Percentiles rank a stretch among this genome's conserved stretches.
Conservation (phyloP, 208 protist species). For the Wallacemonas sp. region DNA sequence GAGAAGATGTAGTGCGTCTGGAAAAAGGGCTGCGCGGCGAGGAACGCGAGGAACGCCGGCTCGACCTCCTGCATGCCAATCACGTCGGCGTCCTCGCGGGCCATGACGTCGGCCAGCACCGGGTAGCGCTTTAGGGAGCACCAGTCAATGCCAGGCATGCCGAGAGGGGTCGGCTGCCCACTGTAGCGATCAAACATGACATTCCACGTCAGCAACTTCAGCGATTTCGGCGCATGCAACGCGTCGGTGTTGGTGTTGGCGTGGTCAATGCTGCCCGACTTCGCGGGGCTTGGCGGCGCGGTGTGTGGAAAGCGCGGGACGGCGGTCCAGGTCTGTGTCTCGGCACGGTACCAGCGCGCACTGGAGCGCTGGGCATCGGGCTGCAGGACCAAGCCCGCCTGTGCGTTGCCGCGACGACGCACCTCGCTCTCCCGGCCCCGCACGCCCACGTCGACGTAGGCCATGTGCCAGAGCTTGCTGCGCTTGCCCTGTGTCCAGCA, state of each 20-base stretch:
- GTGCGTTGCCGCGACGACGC: conserved; percentile 49
- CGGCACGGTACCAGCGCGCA: conserved; percentile 17
- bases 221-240: conserved; percentile 8
- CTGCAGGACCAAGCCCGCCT: conserved; percentile 26
- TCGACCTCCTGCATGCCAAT: conserved; percentile 93
- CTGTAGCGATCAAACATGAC: conserved; percentile 93
- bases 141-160: conserved; percentile 92
- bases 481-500: conserved; percentile 67
- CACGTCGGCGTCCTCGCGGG: conserved; percentile 79
- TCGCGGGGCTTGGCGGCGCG: too few relatives aligned
- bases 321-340: conserved; percentile 26
- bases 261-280: too few relatives aligned
- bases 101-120: conserved; percentile 77
- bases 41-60: conserved; percentile 68
- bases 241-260: not conserved
- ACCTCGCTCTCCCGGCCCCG: conserved; percentile 35
- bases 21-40: conserved; percentile 73
- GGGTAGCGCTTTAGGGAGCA: conserved; percentile 88
- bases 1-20: conserved; percentile 78
- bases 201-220: conserved; percentile 89
- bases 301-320: conserved; percentile 19
- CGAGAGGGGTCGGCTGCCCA: conserved; percentile 84
- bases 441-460: conserved; percentile 78
- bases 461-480: conserved; percentile 68
- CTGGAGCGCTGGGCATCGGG: not conserved